Base-by-base conservation (phyloP, 1,284 basidiomycete species). In the Trichosporon sp. region DNA sequence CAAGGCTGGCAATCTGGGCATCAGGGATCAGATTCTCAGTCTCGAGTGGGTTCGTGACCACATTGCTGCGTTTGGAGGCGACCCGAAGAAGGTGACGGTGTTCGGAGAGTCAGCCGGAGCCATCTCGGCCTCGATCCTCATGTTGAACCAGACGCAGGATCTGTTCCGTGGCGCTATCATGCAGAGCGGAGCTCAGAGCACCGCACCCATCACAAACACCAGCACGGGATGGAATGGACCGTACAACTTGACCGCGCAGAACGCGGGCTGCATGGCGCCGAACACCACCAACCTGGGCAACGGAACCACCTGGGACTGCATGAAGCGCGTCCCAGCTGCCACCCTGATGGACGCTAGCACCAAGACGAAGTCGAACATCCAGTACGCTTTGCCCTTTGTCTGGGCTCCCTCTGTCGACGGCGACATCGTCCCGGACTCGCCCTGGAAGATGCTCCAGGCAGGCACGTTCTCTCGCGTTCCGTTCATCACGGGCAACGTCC, bases 21-120 rank as follows among this genome's bases (percentile, higher is more conserved):
- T 85, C 68, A 67, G 70, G 58, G 83, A 85, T 64, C 81, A 84
- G 61, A 72, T 78, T 5, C 72, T 80, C 21, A 81, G 78, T 0
- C 76, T 89, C 1, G 68, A 77, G 16, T 90, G 88, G 76, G 71
- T 89, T 2, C 84, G 86, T 64, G 72, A 85, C 11, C 87, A 89
- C 65, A 85, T 89, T 32, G 80, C 78, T 0, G 78, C 78, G 0
- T 89, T 90, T 70, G 87, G 88, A 2, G 88, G 88, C 0, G 86
- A 89, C 73, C 82, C 84, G 11, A 61, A 65, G 27, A 79, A 80
- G 67, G 79, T 85, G 64, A 23, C 65, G 58, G 21, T 60, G 33
- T 49, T 29, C 23, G 60, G 60, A 3, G 16, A 61, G 25, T 61
- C 60, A n/a, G 60, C 60, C 13, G 60, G 49, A 1, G 32, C 40